Base-by-base conservation (phyloP, 75 land plant species). In the Pseudotsuga menziesii region DNA sequence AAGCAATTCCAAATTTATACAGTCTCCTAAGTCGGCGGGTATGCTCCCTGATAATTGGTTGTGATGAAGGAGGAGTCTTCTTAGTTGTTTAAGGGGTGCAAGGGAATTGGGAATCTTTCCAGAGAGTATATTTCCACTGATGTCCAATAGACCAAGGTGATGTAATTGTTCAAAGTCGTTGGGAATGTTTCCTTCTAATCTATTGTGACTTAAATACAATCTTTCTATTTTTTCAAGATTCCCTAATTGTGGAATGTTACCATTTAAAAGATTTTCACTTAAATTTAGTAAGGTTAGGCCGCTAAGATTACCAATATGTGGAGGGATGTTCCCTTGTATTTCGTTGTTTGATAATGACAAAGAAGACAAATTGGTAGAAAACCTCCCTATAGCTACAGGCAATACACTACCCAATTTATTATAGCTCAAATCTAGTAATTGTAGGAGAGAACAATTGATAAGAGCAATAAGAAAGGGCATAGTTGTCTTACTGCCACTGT, bases 121-220 rank as follows among this genome's bases (percentile, higher is more conserved):
- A 57, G 27, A 72, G 9, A 89, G 58, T 3, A 7, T 52, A 20
- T 89, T 89, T 25, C n/a, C 22, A 14, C 26, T 14, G 15, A 89
- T 75, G 26, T 6, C 35, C 17, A 89, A 70, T 1, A 54, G 22
- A n/a, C 58, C 48, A 13, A 85, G 81, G 23, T 55, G 22, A 2
- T 17, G 22, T 4, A 80, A 63, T 32, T 59, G 76, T 35, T 80
- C 86, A 20, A 91, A 8, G 19, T 25, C 61, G 4, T 56, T 56
- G 12, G 93, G 93, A 22, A 89, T 91, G 61, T 6, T 20, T 0
- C 91, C 91, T 15, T 41, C 32, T 20, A 91, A 70, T 1, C 39
- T 8, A 44, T 86, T 91, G 13, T 54, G 2, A 3, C 77, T 54
- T 48, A 89, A 16, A 52, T 74, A 69, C 36, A 89, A 29, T 4